phyloP scores from a whole-genome alignment of 1,284 basidiomycete genomes.

The Sanghuangporus sanghuang region DNA sequence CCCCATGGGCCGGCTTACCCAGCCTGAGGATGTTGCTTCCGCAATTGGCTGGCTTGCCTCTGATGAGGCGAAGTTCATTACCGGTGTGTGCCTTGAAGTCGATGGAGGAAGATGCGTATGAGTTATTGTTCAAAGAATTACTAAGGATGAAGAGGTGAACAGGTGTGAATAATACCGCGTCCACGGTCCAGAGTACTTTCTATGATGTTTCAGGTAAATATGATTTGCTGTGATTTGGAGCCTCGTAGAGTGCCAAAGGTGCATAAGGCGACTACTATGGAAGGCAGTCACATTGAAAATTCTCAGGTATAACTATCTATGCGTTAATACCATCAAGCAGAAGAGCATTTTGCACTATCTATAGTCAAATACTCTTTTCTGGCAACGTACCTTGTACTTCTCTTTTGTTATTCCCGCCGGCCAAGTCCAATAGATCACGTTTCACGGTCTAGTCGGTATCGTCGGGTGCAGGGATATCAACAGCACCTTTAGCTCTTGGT shows the following conservation, averaged over 20 bases:
- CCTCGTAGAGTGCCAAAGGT: not conserved
- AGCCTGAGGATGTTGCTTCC: slow-evolving; percentile 16
- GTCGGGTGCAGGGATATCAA: not conserved
- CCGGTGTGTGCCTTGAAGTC: slow-evolving; percentile 77
- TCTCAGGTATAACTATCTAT: not conserved
- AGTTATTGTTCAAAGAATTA: not conserved
- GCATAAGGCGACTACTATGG: not conserved
- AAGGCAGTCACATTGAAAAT: not conserved
- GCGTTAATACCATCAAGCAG: not conserved
- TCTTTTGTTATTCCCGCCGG: not conserved
- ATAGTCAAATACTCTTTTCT: not conserved
- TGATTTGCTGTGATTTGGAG: too few relatives aligned
- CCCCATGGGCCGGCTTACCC: slow-evolving; percentile 13
- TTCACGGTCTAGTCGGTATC: not conserved
- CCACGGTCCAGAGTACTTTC: too few relatives aligned
- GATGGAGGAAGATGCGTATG: slow-evolving; percentile 58
- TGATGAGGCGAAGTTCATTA: slow-evolving; percentile 84
- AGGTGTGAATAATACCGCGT: not conserved
- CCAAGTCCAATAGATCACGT: not conserved
- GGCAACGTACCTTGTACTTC: not conserved
- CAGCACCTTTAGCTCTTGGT: not conserved
- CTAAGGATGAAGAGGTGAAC: not conserved
- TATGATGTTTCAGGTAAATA: too few relatives aligned
- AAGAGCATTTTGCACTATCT: not conserved
- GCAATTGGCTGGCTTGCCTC: slow-evolving; percentile 82